Evolutionary conservation across 352 stramenopile species (phyloP), one percentile per base, ranked within the genome.

Genomic region (Pythium aphanidermatum): DNA sequence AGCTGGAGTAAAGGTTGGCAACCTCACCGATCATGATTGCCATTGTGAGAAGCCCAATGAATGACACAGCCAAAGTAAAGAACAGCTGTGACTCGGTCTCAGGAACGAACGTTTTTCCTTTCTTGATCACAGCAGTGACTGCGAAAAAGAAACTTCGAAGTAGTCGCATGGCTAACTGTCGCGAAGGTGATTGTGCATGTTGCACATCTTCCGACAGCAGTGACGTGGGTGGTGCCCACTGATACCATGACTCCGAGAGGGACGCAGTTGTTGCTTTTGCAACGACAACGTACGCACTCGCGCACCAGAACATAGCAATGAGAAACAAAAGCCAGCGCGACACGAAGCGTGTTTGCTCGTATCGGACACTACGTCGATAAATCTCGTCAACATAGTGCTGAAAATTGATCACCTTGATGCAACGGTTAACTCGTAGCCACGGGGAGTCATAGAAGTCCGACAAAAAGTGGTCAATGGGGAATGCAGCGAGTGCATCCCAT

Each of bases 401-500:
- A 9, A 83, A 69, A 39, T 83, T 83, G 29, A 73, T 14, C 2
- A 78, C 38, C 17, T 83, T 83, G 30, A 74, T 23, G 37, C 65
- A 80, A 25, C 71, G 68, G 37, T 78, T 83, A 31, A 75, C 38
- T 13, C 41, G 55, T 2, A 76, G 36, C 52, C 65, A 50, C 3
- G 63, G 65, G 0, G 63, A 76, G 1, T 59, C 48, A 14, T 63
- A 65, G 27, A 83, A 80, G 27, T 72, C 56, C 7, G 63, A 55
- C 1, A 73, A 38, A 19, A 83, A 70, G 40, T 83, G 67, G 34
- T 79, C 70, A 11, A 83, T 60, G 5, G 71, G 71, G n/a, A 83
- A 64, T 0, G 71, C 68, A 8, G 63, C 54, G 13, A 75, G 31
- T 19, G 63, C 46, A 36, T 83, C 71, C 32, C 70, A 66, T 40